Conservation (phyloP, 2,329 filamentous ascomycete species). For the Monosporascus sp. region DNA sequence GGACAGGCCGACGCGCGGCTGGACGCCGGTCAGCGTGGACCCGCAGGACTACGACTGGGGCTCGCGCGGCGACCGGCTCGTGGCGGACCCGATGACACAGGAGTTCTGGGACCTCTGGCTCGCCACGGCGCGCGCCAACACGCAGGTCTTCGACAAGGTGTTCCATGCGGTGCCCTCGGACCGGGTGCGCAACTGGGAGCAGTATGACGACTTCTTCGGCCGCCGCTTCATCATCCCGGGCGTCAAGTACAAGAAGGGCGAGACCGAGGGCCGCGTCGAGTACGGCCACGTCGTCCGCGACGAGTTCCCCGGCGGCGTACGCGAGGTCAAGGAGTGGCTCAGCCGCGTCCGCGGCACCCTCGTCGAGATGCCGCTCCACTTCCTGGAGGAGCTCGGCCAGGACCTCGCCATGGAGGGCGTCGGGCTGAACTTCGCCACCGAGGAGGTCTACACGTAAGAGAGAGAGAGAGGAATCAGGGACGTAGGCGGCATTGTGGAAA, state of each 20-base stretch:
- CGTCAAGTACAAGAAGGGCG: slow-evolving; percentile 39
- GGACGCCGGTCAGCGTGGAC: slow-evolving; percentile 63
- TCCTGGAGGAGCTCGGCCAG: slow-evolving; percentile 66
- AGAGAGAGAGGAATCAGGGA: background rate
- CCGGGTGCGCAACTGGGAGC: slow-evolving; percentile 61
- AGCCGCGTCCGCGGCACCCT: slow-evolving; percentile 62
- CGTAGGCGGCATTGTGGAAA: background rate
- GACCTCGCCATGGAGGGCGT: slow-evolving; percentile 83
- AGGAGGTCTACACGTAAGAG: slow-evolving; percentile 61
- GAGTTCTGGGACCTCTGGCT: slow-evolving; percentile 70
- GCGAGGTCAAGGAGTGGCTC: slow-evolving; percentile 67
- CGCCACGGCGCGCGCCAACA: slow-evolving; percentile 68
- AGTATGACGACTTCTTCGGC: slow-evolving; percentile 68
- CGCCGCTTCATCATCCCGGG: slow-evolving; percentile 58
- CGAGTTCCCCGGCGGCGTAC: slow-evolving; percentile 67
- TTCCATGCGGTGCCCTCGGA: slow-evolving; percentile 78
- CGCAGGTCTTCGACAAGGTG: slow-evolving; percentile 70
- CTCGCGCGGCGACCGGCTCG: slow-evolving; percentile 59
- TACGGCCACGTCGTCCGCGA: slow-evolving; percentile 85
- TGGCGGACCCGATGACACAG: slow-evolving; percentile 66
- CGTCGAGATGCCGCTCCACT: slow-evolving; percentile 88
- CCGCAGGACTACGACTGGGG: slow-evolving; percentile 72
- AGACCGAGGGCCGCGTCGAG: slow-evolving; percentile 46
- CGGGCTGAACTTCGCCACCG: slow-evolving; percentile 64
- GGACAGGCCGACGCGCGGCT: slow-evolving; percentile 65